Conservation (phyloP, 805 yeast genomes). For the Cyberlindnera meyerae region DNA sequence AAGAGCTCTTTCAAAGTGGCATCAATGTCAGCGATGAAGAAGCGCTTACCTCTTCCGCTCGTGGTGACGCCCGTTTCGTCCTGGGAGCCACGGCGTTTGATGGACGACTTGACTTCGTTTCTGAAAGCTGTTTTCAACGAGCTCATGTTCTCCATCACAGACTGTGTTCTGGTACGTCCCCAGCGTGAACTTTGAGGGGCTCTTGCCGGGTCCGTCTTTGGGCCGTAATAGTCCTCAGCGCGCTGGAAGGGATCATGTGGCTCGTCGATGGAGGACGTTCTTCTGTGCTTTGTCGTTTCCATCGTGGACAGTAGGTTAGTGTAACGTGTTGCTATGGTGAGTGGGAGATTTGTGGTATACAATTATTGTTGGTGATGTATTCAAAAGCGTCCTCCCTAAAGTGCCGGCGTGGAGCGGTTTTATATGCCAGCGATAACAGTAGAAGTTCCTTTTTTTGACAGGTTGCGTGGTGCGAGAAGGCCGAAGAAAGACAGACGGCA, state of each 20-base stretch:
- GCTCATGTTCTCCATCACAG: conserved; percentile 33
- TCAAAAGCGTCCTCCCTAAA: too few species aligned
- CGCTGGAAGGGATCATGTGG: conserved; percentile 55
- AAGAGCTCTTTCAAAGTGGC: conserved; percentile 64
- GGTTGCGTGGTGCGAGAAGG: too few species aligned
- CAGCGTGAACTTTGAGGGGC: conserved; percentile 35
- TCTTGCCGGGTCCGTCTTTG: conserved; percentile 50
- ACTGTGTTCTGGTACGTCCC: conserved; percentile 55
- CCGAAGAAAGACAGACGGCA: too few species aligned
- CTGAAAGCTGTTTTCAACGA: conserved; percentile 16
- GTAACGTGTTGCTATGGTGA: too few species aligned
- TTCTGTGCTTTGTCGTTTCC: conserved; percentile 8
- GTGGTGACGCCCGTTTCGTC: conserved; percentile 39
- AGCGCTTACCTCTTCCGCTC: conserved; percentile 37
- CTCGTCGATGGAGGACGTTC: conserved; percentile 26
- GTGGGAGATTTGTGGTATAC: too few species aligned
- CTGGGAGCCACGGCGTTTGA: conserved; percentile 49
- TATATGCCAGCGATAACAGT: too few species aligned
- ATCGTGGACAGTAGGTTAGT: too few species aligned
- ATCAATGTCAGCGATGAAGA: conserved; percentile 72
- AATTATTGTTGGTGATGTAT: too few species aligned
- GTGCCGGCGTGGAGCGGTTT: too few species aligned
- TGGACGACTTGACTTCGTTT: conserved; percentile 21
- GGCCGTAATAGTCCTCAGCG: conserved; percentile 71
- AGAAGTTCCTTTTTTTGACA: too few species aligned